Conservation (phyloP, 805 yeast genomes). For the Nadsonia fulvescens region DNA sequence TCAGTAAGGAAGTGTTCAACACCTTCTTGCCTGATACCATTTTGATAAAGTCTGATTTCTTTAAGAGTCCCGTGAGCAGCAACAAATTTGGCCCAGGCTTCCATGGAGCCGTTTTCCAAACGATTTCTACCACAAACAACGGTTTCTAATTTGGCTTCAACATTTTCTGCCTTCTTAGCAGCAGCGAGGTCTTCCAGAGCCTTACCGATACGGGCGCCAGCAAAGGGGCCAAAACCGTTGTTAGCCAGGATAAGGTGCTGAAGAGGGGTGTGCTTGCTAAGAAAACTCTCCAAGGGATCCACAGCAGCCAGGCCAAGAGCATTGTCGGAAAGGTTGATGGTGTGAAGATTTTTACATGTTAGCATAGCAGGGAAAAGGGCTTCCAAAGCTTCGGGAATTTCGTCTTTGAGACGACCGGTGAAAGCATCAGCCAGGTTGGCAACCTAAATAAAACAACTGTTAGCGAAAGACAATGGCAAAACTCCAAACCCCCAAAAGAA, state of each 20-base stretch:
- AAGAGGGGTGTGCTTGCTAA: constrained; percentile 57
- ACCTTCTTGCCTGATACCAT: constrained; percentile 94
- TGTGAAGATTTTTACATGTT: constrained; percentile 45
- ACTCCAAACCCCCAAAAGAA: too few relatives aligned
- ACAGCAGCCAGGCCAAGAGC: constrained; percentile 95
- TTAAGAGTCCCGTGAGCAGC: constrained; percentile 61
- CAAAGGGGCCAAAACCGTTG: constrained; percentile 97
- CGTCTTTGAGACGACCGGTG: constrained; percentile 88
- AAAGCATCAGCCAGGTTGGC: constrained; percentile 81
- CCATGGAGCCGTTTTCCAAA: constrained; percentile 85
- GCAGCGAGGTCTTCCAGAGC: constrained; percentile 56
- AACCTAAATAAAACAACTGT: too few relatives aligned
- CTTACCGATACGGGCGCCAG: constrained; percentile 86
- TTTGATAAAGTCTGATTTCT: constrained; percentile 71
- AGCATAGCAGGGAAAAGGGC: constrained; percentile 57
- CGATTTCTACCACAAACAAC: constrained; percentile 96
- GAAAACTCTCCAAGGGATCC: constrained; percentile 66
- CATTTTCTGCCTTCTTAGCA: constrained; percentile 34
- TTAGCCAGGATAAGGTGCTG: constrained; percentile 80
- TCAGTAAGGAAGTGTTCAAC: constrained; percentile 51
- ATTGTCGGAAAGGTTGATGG: constrained; percentile 78
- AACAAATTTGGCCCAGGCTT: constrained; percentile 68
- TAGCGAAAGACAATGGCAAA: too few relatives aligned
- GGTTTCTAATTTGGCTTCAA: constrained; percentile 44
- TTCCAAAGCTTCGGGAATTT: constrained; percentile 72